Conservation (phyloP, 2,329 filamentous ascomycete species). For the Cryoendolithus antarcticus region DNA sequence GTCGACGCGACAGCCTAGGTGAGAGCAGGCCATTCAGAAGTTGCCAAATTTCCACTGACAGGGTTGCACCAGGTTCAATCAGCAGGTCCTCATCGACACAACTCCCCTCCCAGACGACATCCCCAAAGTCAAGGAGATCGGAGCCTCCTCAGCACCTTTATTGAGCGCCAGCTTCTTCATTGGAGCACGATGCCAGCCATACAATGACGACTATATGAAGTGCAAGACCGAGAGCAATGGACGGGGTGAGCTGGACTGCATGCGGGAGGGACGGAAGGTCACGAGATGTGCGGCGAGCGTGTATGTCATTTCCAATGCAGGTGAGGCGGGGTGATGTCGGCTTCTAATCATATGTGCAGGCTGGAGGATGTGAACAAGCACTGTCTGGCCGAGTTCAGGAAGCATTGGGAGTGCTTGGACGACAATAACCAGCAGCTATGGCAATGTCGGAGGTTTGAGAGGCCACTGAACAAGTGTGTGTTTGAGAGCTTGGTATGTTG, state of each 20-base stretch:
- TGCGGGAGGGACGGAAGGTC: constrained; percentile 93
- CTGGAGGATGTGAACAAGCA: constrained; percentile 92
- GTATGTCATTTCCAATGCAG: constrained; percentile 44
- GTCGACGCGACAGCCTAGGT: constrained; percentile 50
- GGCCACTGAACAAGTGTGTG: constrained; percentile 87
- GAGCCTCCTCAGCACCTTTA: constrained; percentile 82
- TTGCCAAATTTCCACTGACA: no score
- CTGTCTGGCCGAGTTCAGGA: constrained; percentile 81
- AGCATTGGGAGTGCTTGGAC: constrained; percentile 91
- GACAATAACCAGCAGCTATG: constrained; percentile 96
- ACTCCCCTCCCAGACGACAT: constrained; percentile 87
- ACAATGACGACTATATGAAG: constrained; percentile 99
- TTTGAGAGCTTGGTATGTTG: constrained; percentile 80
- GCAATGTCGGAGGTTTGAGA: constrained; percentile 82
- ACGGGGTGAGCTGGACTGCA: constrained; percentile 80
- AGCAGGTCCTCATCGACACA: constrained; percentile 85
- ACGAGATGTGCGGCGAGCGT: constrained; percentile 94
- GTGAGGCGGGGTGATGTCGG: not conserved
- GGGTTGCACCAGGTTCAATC: no score
- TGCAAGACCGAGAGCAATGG: constrained; percentile 94
- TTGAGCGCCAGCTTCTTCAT: constrained; percentile 94
- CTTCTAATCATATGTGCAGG: constrained; percentile 32
- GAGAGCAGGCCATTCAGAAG: no score
- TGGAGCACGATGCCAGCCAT: constrained; percentile 82
- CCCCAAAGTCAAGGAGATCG: constrained; percentile 86